Evolutionary conservation across 2,329 filamentous ascomycete genomes (phyloP).

Genomic region (Pyricularia grisea): DNA sequence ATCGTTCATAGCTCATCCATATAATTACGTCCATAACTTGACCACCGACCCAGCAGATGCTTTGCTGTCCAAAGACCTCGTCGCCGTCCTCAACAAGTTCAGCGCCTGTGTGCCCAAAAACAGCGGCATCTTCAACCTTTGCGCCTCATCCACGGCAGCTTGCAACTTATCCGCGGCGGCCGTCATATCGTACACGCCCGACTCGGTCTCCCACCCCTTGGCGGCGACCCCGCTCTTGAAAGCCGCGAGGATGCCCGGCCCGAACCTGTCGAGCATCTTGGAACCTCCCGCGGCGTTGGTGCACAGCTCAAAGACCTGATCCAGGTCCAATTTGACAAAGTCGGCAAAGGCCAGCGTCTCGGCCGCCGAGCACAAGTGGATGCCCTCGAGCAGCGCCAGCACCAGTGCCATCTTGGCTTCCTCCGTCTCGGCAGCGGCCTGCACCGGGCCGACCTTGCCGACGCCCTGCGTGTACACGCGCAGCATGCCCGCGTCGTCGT

Average conservation of each 20-base stretch:
- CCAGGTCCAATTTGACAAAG: constrained; percentile 30
- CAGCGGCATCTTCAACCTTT: constrained; percentile 29
- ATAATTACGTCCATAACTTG: constrained; percentile 4
- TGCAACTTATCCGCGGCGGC: constrained; percentile 22
- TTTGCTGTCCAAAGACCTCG: constrained; percentile 12
- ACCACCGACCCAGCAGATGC: constrained; percentile 15
- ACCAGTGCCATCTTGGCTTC: constrained; percentile 28
- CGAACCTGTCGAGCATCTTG: constrained; percentile 25
- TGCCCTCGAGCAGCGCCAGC: constrained; percentile 28
- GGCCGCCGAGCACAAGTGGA: constrained; percentile 32
- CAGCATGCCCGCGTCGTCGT: constrained; percentile 34
- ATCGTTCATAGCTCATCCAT: background rate
- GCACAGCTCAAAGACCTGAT: constrained; percentile 34
- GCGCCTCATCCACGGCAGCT: constrained; percentile 30
- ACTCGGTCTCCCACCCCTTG: constrained; percentile 7
- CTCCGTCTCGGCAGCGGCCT: constrained; percentile 18
- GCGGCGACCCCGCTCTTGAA: constrained; percentile 17
- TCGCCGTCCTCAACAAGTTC: constrained; percentile 23
- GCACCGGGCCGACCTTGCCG: constrained; percentile 20
- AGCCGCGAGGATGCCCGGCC: constrained; percentile 27
- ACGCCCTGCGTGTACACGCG: constrained; percentile 30
- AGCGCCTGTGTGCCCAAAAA: constrained; percentile 30
- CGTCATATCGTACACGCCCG: constrained; percentile 15
- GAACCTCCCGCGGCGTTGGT: constrained; percentile 35
- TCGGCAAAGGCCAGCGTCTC: constrained; percentile 32